These are phyloP conservation scores for Musa balbisiana DNA, from an alignment of 202 grass and related monocot species.

Conservation along the genomic window DNA sequence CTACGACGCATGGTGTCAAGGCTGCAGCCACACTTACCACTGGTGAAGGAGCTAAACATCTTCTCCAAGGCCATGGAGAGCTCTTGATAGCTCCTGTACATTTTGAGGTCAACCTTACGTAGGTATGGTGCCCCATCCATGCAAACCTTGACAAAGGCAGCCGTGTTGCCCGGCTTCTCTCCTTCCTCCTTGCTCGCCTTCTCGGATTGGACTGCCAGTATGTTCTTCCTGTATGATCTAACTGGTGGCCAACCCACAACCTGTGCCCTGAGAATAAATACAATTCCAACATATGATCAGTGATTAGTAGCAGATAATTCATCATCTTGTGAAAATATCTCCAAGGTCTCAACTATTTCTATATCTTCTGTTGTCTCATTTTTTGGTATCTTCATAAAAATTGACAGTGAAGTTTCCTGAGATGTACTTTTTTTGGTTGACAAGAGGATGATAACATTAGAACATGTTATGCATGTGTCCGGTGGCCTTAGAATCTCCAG, in stretches of 20 bases:
- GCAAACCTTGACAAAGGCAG: neutral
- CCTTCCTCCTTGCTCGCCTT: neutral
- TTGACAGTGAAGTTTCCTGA: too few relatives aligned
- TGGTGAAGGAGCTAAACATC: slow-evolving; percentile 11
- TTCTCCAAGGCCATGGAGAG: slow-evolving; percentile 10
- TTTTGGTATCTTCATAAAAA: too few relatives aligned
- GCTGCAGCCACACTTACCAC: neutral
- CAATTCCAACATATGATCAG: too few relatives aligned
- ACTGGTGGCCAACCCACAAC: slow-evolving; percentile 8
- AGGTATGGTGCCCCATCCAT: slow-evolving; percentile 7
- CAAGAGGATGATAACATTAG: too few relatives aligned
- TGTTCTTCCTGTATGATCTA: slow-evolving; percentile 14
- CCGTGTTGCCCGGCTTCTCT: neutral
- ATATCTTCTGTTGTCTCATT: too few relatives aligned
- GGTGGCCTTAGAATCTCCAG: too few relatives aligned
- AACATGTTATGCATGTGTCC: too few relatives aligned
- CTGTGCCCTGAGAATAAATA: neutral
- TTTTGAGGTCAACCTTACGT: slow-evolving; percentile 1
- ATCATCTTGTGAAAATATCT: too few relatives aligned
- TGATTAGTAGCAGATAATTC: too few relatives aligned
- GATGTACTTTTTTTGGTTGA: too few relatives aligned
- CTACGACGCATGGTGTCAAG: too few relatives aligned
- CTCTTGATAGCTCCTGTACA: slow-evolving; percentile 6
- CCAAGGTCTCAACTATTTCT: too few relatives aligned
- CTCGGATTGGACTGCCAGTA: neutral